Evolutionary conservation across 192 early-diverging fungal species (phyloP).

Genomic region (Geranomyces michiganensis): DNA sequence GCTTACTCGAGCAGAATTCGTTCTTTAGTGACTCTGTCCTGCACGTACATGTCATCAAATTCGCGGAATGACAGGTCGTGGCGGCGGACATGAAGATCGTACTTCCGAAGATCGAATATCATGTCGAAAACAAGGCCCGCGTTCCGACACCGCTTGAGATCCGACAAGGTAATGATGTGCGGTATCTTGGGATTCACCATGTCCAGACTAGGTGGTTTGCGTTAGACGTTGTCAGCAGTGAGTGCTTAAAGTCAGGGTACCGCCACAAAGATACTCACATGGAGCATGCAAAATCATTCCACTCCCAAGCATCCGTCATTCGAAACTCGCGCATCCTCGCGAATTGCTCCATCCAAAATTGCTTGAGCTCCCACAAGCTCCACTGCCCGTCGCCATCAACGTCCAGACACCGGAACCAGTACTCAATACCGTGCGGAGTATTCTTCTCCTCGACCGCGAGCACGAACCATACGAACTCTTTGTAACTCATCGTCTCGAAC

Average conservation of each 20-base stretch:
- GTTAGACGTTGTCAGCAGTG: too few relatives aligned
- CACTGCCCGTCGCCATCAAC: constrained; percentile 86
- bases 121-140: constrained; percentile 61
- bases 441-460: constrained; percentile 82
- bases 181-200: constrained; percentile 50
- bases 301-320: constrained; percentile 57
- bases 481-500: constrained; percentile 65
- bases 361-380: constrained; percentile 79
- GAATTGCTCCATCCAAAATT: constrained; percentile 86
- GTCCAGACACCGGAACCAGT: constrained; percentile 95
- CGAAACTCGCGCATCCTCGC: constrained; percentile 57
- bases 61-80: constrained; percentile 62
- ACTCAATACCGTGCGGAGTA: constrained; percentile 63
- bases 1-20: constrained; percentile 51
- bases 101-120: constrained; percentile 62
- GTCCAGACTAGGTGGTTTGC: constrained; percentile 36
- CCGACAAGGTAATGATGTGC: constrained; percentile 44
- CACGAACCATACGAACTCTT: constrained; percentile 86
- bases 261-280: constrained; percentile 40
- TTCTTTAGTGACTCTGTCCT: constrained; percentile 29
- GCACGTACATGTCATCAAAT: constrained; percentile 53
- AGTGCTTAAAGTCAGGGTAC: too few relatives aligned
- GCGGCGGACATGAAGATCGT: constrained; percentile 55
- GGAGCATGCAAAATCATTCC: constrained; percentile 59
- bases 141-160: constrained; percentile 47